Base-by-base conservation (phyloP, 2,329 filamentous ascomycete species). In the Calonectria fujianensis region DNA sequence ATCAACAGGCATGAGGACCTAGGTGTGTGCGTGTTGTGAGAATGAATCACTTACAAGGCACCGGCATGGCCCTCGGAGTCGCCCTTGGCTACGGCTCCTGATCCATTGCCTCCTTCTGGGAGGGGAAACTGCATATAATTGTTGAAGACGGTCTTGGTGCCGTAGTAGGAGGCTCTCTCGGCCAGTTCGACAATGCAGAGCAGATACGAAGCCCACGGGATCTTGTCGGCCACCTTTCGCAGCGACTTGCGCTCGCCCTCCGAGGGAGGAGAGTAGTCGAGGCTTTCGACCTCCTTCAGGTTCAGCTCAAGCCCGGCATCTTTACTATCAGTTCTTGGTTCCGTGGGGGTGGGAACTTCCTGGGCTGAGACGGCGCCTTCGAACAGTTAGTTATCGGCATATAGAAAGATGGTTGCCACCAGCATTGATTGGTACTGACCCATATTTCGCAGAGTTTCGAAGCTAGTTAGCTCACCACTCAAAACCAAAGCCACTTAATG, bases 91-190 rank as follows among this genome's bases (percentile, higher is more conserved):
- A 86, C 85, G 0, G 88, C 86, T 59, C 88, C 88, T 41, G 82
- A 86, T 57, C 88, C 87, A 74, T 88, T 88, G 59, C 87, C 87
- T 20, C 86, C 88, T 2, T 82, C 75, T 1, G 92, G 92, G 5
- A 94, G 81, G 4, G 90, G 88, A 13, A 90, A 89, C 78, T 93
- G 90, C 79, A 94, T 89, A 78, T 89, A 94, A 81, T 94, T 94
- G 52, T 74, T 74, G 81, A 92, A 91, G 10, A 87, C 78, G 0
- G 88, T 88, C 75, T 89, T 86, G 8, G 88, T 85, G 74, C 91
- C 91, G 79, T 91, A 92, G 85, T 90, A 93, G 0, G 90, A 92
- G 3, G 90, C 91, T 70, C 91, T 86, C 80, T 93, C 91, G 70
- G 89, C 90, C 74, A 92, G 90, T 76, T 93, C 91, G 51, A 92